phyloP scores from a whole-genome alignment of 208 protist genomes.

The Leishmania gerbilli region DNA sequence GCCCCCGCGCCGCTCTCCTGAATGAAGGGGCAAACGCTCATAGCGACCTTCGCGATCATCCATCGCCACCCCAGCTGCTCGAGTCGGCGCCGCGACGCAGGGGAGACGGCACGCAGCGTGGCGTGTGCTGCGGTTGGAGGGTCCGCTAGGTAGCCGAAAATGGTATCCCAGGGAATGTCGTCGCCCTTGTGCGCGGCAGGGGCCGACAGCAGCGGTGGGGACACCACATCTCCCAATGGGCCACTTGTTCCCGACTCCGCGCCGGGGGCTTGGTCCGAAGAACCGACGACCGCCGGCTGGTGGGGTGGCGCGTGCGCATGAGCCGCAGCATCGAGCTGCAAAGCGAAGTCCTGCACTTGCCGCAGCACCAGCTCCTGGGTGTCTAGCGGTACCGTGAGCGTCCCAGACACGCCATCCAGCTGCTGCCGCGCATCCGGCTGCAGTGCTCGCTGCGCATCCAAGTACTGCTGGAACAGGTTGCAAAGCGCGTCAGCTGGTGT shows the following conservation, averaged over 20 bases:
- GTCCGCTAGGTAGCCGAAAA: constrained; percentile 8
- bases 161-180: constrained; percentile 12
- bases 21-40: constrained; percentile 18
- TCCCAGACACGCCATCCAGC: background rate
- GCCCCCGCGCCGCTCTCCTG: constrained; percentile 13
- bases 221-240: background rate
- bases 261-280: background rate
- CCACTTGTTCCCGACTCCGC: background rate
- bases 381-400: constrained; percentile 1
- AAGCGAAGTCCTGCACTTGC: constrained; percentile 23
- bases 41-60: constrained; percentile 13
- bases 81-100: constrained; percentile 14
- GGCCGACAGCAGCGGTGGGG: background rate
- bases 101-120: constrained; percentile 22
- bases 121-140: background rate
- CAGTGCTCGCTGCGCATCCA: constrained; percentile 22
- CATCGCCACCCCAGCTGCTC: constrained; percentile 29
- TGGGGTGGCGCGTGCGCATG: background rate
- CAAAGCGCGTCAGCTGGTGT: background rate
- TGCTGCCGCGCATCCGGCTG: constrained; percentile 4
- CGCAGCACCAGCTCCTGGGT: constrained; percentile 24
- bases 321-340: constrained; percentile 6
- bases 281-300: background rate
- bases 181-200: background rate
- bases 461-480: constrained; percentile 19